Conservation (phyloP, 2,329 filamentous ascomycete species). For the Seiridium unicorne region DNA sequence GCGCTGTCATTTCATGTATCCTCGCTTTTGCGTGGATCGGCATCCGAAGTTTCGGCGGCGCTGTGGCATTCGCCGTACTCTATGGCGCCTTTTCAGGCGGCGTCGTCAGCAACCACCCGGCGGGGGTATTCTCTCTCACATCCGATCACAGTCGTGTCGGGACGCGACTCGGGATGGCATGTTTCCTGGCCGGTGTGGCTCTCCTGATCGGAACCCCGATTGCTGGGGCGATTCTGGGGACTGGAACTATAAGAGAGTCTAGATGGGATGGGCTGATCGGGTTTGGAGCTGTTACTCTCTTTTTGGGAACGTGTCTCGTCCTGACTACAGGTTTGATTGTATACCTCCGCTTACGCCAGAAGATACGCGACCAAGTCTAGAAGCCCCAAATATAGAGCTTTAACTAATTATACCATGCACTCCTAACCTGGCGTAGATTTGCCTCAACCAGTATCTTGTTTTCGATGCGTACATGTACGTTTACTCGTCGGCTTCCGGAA, state of each 20-base stretch:
- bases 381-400: too few species aligned
- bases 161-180: constrained; percentile 34
- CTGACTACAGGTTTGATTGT: constrained; percentile 1
- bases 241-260: background rate
- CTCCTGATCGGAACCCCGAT: constrained; percentile 45
- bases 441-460: too few species aligned
- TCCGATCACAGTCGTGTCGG: constrained; percentile 33
- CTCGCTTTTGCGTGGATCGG: constrained; percentile 39
- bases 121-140: constrained; percentile 34
- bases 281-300: constrained; percentile 1
- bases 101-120: constrained; percentile 41
- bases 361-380: background rate
- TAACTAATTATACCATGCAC: too few species aligned
- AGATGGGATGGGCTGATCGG: constrained; percentile 10
- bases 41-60: constrained; percentile 30
- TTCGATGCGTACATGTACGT: too few species aligned
- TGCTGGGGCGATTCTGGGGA: constrained; percentile 30
- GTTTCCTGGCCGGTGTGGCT: constrained; percentile 35
- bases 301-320: constrained; percentile 1
- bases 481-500: too few species aligned
- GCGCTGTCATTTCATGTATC: constrained; percentile 28
- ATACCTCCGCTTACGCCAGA: constrained; percentile 1
- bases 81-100: constrained; percentile 46
- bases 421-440: too few species aligned
- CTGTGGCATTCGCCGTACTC: constrained; percentile 39